These are phyloP conservation scores for Xylaria sp. DNA, from an alignment of 2,329 filamentous ascomycete species.

Conservation along the genomic window DNA sequence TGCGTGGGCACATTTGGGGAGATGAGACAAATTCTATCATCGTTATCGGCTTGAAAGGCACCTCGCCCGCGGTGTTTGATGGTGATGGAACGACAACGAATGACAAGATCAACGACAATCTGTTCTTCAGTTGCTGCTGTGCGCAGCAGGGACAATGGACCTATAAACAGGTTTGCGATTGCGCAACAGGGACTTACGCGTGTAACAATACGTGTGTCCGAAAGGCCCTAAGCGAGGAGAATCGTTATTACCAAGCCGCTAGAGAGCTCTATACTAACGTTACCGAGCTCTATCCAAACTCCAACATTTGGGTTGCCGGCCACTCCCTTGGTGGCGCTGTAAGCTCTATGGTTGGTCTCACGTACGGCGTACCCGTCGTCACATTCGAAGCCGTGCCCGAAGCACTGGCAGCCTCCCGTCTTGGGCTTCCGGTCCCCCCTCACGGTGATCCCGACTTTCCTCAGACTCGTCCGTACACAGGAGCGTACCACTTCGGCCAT, in stretches of 20 bases:
- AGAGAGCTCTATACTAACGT: conserved; percentile 92
- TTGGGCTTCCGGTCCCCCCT: conserved; percentile 86
- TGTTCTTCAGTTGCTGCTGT: conserved; percentile 98
- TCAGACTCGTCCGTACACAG: conserved; percentile 74
- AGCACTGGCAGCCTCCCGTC: conserved; percentile 79
- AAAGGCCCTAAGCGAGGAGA: conserved; percentile 76
- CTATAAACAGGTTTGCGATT: conserved; percentile 93
- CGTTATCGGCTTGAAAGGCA: conserved; percentile 92
- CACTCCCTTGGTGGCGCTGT: conserved; percentile 93
- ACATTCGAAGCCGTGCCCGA: conserved; percentile 95
- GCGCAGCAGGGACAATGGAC: conserved; percentile 89
- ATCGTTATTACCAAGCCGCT: conserved; percentile 88
- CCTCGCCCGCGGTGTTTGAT: conserved; percentile 87
- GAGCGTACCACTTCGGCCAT: conserved; percentile 89
- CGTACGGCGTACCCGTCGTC: conserved; percentile 87
- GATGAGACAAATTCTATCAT: conserved; percentile 86
- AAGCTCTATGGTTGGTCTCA: conserved; percentile 84
- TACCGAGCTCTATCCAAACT: conserved; percentile 81
- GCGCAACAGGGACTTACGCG: conserved; percentile 82
- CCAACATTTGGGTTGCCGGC: conserved; percentile 87
- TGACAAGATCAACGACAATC: conserved; percentile 96
- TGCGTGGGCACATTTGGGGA: conserved; percentile 90
- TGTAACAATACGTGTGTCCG: conserved; percentile 92
- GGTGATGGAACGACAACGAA: conserved; percentile 97
- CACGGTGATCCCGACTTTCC: conserved; percentile 73